These are phyloP conservation scores for Agapanthus africanus DNA, from an alignment of 106 monocot genomes.

Conservation along the genomic window DNA sequence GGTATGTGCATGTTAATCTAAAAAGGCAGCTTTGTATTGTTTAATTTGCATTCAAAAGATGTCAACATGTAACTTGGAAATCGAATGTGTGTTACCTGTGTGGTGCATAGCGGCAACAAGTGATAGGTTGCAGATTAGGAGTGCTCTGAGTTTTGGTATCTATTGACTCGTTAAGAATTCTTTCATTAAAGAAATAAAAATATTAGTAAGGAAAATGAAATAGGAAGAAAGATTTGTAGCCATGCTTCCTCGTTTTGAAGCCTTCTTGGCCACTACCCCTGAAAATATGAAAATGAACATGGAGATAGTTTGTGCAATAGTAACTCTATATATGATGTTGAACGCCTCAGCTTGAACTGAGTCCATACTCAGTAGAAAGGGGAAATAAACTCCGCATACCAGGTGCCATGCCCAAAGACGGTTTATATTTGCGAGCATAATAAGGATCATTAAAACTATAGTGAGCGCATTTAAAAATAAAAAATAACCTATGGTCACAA, in stretches of 20 bases:
- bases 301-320: not conserved
- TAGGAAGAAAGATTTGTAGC: not conserved
- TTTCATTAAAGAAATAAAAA: not conserved
- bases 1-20: constrained; percentile 16
- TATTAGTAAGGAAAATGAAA: not conserved
- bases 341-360: too few species aligned
- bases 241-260: too few species aligned
- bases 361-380: too few species aligned
- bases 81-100: not conserved
- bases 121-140: not conserved
- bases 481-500: not conserved
- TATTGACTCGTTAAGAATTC: not conserved
- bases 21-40: not conserved
- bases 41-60: not conserved
- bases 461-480: not conserved
- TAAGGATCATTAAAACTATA: not conserved
- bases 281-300: too few species aligned
- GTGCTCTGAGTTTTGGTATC: not conserved
- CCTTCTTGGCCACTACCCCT: too few species aligned
- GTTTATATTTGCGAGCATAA: not conserved
- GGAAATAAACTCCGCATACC: too few species aligned
- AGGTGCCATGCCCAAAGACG: too few species aligned
- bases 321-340: too few species aligned
- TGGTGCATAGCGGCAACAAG: not conserved
- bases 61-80: not conserved